phyloP scores from a whole-genome alignment of 345 rosid genomes.

The Citrus mangshanensis region DNA sequence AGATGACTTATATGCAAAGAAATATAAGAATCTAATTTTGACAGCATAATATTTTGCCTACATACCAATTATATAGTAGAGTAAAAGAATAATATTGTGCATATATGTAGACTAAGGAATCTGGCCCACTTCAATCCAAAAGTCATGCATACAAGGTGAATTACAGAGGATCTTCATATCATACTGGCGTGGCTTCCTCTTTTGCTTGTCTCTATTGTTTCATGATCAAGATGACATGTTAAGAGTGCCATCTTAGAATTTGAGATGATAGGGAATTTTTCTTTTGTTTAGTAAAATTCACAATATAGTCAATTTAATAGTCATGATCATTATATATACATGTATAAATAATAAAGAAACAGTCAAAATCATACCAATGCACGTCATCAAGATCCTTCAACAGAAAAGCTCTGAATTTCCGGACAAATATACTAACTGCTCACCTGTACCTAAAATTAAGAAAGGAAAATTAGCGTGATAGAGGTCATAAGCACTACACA shows the following conservation, averaged over 20 bases:
- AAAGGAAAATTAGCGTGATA: neutral
- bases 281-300: neutral
- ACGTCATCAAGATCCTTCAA: neutral
- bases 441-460: neutral
- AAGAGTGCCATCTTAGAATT: neutral
- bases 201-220: neutral
- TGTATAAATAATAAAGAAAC: neutral
- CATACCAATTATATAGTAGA: neutral
- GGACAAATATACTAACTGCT: neutral
- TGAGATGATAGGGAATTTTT: neutral
- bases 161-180: neutral
- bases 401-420: neutral
- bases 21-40: neutral
- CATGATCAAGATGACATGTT: neutral
- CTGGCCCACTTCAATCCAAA: neutral
- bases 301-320: neutral
- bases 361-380: neutral
- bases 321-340: neutral
- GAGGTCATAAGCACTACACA: neutral
- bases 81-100: neutral
- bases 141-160: neutral
- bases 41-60: neutral
- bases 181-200: neutral
- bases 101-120: neutral
- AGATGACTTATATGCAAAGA: too few relatives aligned